Percentiles rank a stretch among this genome's conserved stretches.
Conservation (phyloP, 2,329 filamentous ascomycete species). For the Drechslerella stenobrocha region DNA sequence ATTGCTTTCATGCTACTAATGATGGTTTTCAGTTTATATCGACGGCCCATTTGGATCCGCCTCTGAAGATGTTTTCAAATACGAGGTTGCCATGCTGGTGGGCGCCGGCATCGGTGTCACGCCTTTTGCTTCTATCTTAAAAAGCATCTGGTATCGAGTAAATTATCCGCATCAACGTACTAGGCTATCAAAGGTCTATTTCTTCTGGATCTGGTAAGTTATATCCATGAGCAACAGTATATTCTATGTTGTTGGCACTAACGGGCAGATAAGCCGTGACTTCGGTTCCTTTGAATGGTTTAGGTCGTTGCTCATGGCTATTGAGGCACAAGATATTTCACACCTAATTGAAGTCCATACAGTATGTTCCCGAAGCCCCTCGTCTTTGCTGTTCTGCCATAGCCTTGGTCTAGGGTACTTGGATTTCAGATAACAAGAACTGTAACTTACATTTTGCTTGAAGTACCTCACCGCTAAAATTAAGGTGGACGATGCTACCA, state of each 20-base stretch:
- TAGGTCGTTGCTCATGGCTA: constrained; percentile 77
- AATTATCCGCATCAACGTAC: constrained; percentile 82
- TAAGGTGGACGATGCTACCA: constrained; percentile 80
- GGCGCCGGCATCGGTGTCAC: constrained; percentile 83
- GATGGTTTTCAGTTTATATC: constrained; percentile 72
- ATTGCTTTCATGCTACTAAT: not conserved
- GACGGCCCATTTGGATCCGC: constrained; percentile 84
- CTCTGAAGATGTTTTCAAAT: constrained; percentile 88
- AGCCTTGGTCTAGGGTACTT: constrained; percentile 50
- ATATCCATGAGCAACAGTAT: not conserved
- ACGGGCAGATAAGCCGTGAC: constrained; percentile 65
- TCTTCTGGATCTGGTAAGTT: constrained; percentile 72
- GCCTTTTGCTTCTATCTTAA: constrained; percentile 83
- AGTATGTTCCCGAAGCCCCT: constrained; percentile 3
- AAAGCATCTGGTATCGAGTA: constrained; percentile 92
- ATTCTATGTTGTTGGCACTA: not conserved
- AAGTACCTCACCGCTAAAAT: constrained; percentile 80
- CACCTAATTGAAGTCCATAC: constrained; percentile 87
- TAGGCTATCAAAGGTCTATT: constrained; percentile 80
- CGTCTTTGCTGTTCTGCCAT: too few relatives aligned
- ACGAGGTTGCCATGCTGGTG: constrained; percentile 76
- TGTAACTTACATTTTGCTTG: not conserved
- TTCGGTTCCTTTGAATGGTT: constrained; percentile 91
- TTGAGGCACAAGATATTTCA: constrained; percentile 81
- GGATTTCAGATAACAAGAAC: constrained; percentile 39